Evolutionary conservation across 805 yeast genomes (phyloP).

Genomic region (Candida berthetii): DNA sequence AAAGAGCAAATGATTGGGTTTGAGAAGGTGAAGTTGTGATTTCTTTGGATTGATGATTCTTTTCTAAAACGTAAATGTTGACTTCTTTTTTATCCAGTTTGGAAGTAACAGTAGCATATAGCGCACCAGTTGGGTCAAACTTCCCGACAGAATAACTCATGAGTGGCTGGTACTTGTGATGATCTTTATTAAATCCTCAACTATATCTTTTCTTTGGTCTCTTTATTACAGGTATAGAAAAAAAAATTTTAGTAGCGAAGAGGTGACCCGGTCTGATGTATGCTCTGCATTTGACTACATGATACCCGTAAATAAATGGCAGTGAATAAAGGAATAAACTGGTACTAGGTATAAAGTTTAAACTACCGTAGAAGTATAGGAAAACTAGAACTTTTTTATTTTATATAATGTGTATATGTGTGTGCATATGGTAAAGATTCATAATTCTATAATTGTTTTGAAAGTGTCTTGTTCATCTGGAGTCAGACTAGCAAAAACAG

Average conservation of each 20-base stretch:
- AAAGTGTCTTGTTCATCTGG: conserved; percentile 29
- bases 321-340: too few relatives aligned
- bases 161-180: too few relatives aligned
- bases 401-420: too few relatives aligned
- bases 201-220: background rate
- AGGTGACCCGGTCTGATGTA: background rate
- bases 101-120: conserved; percentile 32
- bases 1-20: conserved; percentile 28
- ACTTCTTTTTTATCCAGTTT: conserved; percentile 41
- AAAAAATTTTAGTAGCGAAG: background rate
- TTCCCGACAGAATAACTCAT: conserved; percentile 6
- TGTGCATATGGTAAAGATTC: too few relatives aligned
- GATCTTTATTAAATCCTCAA: too few relatives aligned
- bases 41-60: background rate
- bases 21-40: background rate
- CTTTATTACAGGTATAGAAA: background rate
- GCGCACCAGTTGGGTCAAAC: conserved; percentile 25
- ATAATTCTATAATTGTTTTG: conserved; percentile 20
- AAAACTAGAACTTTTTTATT: too few relatives aligned
- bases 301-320: background rate
- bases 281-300: background rate
- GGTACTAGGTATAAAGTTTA: background rate
- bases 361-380: too few relatives aligned
- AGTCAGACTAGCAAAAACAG: conserved; percentile 33
- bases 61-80: conserved; percentile 23